Base-by-base conservation (phyloP, 305 asterid species). In the Stenogyne calaminthoides region DNA sequence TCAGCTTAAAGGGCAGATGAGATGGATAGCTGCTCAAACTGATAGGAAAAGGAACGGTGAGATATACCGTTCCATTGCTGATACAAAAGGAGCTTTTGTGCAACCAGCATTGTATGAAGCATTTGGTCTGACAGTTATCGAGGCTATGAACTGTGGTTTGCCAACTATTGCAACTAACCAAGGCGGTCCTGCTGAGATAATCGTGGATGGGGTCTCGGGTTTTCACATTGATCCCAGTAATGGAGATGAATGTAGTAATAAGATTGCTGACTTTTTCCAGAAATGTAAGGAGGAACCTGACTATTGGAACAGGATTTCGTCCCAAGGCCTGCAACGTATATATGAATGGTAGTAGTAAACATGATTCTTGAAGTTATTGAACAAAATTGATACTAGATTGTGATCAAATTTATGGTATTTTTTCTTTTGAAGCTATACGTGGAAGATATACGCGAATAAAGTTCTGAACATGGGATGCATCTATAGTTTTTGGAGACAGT, bases 121-220 rank as follows among this genome's bases (percentile, higher is more conserved):
- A 8, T 93, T 93, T 56, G 97, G 97, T 7, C 87, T 93, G 6
- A 93, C 97, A 0, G 98, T 93, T 15, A 80, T 93, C 19, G 98
- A 93, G 80, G 97, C 97, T 18, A 93, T 93, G 98, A 88, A 89
- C 85, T 91, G 96, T 72, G 98, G 97, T 29, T 80, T 93, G 62
- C 98, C 98, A 3, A 91, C 98, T 36, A 89, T 93, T 64, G 97
- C 97, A 0, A 94, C 99, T 11, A 94, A 77, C 55, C 95, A 89
- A 84, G 99, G 99, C 0, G 97, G 99, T 12, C 99, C 99, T 1
- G 99, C 97, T 40, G 99, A 94, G 88, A 91, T 94, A 40, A 94
- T 91, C 49, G 77, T 91, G 9, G 97, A 94, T 73, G 96, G 96
- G 9, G 80, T 84, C 32, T 91, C 97, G 0, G 97, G 98, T 7